These are phyloP conservation scores for Penstemon eatonii DNA, from an alignment of 257 asterid genomes.

Conservation along the genomic window DNA sequence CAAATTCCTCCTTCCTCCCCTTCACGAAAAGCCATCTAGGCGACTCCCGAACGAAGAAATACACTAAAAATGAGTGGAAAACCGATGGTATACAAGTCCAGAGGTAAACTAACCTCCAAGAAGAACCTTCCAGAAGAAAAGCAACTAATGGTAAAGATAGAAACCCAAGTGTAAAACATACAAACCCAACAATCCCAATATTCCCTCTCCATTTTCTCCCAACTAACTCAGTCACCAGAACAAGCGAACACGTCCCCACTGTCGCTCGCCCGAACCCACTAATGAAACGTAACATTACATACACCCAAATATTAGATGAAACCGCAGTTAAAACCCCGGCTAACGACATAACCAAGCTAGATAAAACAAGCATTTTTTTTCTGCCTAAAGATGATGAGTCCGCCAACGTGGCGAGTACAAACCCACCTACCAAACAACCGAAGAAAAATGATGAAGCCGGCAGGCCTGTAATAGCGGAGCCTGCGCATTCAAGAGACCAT, in stretches of 20 bases:
- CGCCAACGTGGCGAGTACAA: slow-evolving; percentile 56
- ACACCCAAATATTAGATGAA: slow-evolving; percentile 51
- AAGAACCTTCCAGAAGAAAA: slow-evolving; percentile 30
- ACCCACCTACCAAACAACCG: slow-evolving; percentile 66
- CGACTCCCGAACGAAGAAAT: slow-evolving; percentile 47
- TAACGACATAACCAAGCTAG: slow-evolving; percentile 54
- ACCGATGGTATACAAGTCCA: slow-evolving; percentile 54
- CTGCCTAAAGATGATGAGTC: slow-evolving; percentile 69
- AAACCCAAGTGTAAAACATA: slow-evolving; percentile 66
- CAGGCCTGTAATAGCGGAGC: slow-evolving; percentile 52
- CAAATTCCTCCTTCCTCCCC: slow-evolving; percentile 54
- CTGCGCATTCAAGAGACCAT: slow-evolving; percentile 68
- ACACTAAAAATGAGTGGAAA: slow-evolving; percentile 32
- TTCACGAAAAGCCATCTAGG: slow-evolving; percentile 77
- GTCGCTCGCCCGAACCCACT: slow-evolving; percentile 58
- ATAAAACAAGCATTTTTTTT: slow-evolving; percentile 47
- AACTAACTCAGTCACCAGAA: slow-evolving; percentile 59
- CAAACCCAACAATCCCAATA: slow-evolving; percentile 53
- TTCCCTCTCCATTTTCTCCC: slow-evolving; percentile 63
- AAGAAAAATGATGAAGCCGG: slow-evolving; percentile 64
- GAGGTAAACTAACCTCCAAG: slow-evolving; percentile 63
- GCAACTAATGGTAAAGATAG: slow-evolving; percentile 56
- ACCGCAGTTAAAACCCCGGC: slow-evolving; percentile 44
- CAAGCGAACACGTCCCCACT: slow-evolving; percentile 59
- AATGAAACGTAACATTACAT: slow-evolving; percentile 39